Conservation (phyloP, 306 rosid genomes). For the Pyrus bretschneideri region DNA sequence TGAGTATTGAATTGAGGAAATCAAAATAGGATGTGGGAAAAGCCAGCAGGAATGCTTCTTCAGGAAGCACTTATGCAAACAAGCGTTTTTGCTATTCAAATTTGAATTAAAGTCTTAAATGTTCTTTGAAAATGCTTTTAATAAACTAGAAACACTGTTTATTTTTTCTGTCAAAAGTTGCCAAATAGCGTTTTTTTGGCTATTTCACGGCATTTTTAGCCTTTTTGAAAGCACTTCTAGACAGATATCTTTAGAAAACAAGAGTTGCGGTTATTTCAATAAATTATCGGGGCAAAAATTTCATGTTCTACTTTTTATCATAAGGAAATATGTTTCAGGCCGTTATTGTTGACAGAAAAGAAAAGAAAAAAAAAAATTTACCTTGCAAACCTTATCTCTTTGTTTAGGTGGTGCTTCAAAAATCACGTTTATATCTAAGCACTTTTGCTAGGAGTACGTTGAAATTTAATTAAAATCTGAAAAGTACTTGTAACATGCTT, state of each 20-base stretch:
- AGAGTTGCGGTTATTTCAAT: not conserved
- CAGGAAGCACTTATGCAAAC: not conserved
- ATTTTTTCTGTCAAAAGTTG: no score
- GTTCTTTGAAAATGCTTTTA: not conserved
- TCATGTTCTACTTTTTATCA: not conserved
- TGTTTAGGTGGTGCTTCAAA: fast-evolving
- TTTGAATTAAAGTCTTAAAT: no score
- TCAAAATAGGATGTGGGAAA: no score
- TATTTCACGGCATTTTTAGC: not conserved
- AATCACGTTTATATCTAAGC: fast-evolving
- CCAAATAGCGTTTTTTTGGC: fast-evolving
- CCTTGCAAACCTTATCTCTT: not conserved
- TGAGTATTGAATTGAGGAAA: not conserved
- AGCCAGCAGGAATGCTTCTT: not conserved
- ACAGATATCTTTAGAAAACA: no score
- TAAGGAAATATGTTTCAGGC: not conserved
- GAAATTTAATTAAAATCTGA: no score
- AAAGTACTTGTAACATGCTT: no score
- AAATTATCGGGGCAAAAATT: fast-evolving
- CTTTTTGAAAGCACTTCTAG: not conserved
- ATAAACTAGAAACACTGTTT: fast-evolving
- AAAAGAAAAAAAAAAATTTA: not conserved
- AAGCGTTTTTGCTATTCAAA: not conserved
- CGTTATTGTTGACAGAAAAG: not conserved
- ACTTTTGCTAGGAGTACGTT: fast-evolving